Conservation (phyloP, 2,329 filamentous ascomycete genomes). For the Aspergillus tamarii region DNA sequence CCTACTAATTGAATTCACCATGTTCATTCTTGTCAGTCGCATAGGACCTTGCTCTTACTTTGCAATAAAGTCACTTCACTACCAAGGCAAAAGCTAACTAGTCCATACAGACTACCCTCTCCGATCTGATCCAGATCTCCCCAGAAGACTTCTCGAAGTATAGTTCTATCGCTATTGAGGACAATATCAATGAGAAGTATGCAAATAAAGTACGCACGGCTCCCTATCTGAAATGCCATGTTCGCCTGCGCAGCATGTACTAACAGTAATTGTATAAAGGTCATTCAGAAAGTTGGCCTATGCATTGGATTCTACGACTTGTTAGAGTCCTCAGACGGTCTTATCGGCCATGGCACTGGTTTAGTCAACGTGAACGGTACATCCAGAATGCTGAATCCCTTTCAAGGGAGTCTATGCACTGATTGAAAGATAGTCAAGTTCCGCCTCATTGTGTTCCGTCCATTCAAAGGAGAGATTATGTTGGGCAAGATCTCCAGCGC, state of each 20-base stretch:
- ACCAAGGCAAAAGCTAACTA: conserved; percentile 14
- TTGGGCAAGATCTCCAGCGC: conserved; percentile 79
- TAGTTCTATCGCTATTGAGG: conserved; percentile 83
- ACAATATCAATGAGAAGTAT: conserved; percentile 97
- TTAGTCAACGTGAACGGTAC: conserved; percentile 91
- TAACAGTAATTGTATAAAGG: conserved; percentile 47
- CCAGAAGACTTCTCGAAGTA: conserved; percentile 84
- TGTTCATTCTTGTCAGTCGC: conserved; percentile 55
- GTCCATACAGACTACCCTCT: conserved; percentile 75
- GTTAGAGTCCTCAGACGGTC: conserved; percentile 83
- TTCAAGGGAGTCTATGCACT: background rate
- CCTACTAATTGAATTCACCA: conserved; percentile 26
- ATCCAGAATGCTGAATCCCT: conserved; percentile 13
- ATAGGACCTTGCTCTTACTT: conserved; percentile 22
- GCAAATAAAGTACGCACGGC: conserved; percentile 72
- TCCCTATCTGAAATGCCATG: background rate
- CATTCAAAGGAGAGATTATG: conserved; percentile 93
- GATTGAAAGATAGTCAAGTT: conserved; percentile 73
- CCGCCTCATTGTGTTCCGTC: conserved; percentile 88
- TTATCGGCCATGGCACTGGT: conserved; percentile 91
- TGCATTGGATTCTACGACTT: conserved; percentile 94
- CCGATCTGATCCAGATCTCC: conserved; percentile 90
- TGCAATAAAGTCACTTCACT: background rate
- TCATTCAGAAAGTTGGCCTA: conserved; percentile 90
- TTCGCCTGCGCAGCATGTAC: background rate